Base-by-base conservation (phyloP, 2,329 filamentous ascomycete genomes). In the Grosmannia penicillata region DNA sequence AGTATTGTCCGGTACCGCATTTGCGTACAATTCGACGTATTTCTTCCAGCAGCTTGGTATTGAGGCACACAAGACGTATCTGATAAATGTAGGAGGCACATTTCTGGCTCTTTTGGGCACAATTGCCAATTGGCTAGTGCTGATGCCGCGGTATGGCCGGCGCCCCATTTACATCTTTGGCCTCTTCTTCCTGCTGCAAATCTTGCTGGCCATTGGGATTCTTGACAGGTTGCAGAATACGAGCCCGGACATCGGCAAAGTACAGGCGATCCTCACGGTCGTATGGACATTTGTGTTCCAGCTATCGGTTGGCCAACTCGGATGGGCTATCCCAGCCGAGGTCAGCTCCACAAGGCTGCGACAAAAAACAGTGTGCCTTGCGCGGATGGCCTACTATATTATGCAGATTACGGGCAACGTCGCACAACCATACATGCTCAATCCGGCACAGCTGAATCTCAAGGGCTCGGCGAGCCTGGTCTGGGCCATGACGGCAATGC, bases 381-480 rank as follows among this genome's bases (percentile, higher is more conserved):
- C 51, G 3, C 51, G 53, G 11, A 50, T 49, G 24, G 36, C 48
- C 13, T 57, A 56, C 46, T 52, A 54, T 31, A 36, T 51, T 15
- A 47, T 40, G 17, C 33, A 41, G 24, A 46, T 56, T 9, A 32
- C 49, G 14, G 47, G 46, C 25, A 51, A 51, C 28, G 38, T 48
- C 9, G 24, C 42, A 37, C 52, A 43, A 51, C 56, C 56, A 38
- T 59, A 46, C 39, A 55, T 46, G 36, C 54, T 63, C 47, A 62
- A 62, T 43, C 58, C 60, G 0, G 53, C 49, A 1, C 48, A 60
- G 4, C 65, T 62, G 54, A 60, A 63, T 46, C 62, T 61, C 60
- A 63, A 53, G 46, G 69, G 65, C 49, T 64, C 55, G 56, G 60
- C 52, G 37, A 70, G 56, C 3, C 60, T 65, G 46, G 59, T 66